These are phyloP conservation scores for Eutrema heterophyllum DNA, from an alignment of 345 rosid genomes.

Conservation along the genomic window DNA sequence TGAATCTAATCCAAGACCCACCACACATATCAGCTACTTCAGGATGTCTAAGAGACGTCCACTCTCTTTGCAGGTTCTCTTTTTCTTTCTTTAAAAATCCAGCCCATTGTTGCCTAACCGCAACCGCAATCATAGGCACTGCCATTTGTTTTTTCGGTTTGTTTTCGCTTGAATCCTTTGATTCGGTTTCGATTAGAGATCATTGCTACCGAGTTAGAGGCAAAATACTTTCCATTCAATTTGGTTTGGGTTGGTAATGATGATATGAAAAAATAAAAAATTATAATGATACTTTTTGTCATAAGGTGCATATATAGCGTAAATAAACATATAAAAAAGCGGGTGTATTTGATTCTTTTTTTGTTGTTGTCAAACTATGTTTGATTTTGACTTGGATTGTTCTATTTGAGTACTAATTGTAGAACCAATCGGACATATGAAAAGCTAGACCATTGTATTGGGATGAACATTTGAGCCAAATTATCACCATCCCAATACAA, in stretches of 20 bases:
- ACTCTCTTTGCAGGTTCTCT: constrained; percentile 82
- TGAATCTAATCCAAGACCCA: background rate
- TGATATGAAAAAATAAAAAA: background rate
- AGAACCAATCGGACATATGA: background rate
- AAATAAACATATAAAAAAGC: background rate
- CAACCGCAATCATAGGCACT: background rate
- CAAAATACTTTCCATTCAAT: background rate
- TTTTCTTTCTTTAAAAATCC: background rate
- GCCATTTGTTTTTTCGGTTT: background rate
- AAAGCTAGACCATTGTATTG: background rate
- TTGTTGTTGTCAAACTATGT: background rate
- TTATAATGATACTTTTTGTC: background rate
- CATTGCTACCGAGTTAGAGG: background rate
- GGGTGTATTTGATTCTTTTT: background rate
- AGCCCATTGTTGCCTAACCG: background rate
- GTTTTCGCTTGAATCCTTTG: background rate
- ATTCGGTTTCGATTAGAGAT: background rate
- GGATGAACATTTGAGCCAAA: background rate
- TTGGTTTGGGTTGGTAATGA: background rate
- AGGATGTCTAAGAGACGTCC: constrained; percentile 72
- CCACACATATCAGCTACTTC: constrained; percentile 31
- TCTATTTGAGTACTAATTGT: background rate
- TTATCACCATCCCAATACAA: background rate
- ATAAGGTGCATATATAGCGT: too few relatives aligned
- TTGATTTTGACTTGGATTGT: background rate